These are phyloP conservation scores for Alliaria petiolata DNA, from an alignment of 345 rosid genomes.

Conservation along the genomic window DNA sequence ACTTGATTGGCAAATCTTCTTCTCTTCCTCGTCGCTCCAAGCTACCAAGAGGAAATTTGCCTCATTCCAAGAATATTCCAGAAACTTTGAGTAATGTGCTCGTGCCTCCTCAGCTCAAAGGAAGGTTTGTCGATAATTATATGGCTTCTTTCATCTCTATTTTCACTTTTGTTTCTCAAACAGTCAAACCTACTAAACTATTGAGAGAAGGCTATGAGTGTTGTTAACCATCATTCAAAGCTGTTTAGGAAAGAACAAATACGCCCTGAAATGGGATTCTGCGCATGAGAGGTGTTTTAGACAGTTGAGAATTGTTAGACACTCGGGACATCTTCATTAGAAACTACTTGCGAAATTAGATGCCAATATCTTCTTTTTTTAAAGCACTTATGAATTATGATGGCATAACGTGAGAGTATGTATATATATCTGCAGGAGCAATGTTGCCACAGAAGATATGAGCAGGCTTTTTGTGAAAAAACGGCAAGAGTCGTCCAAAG, in stretches of 20 bases:
- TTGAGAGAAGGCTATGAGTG: background rate
- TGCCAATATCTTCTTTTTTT: background rate
- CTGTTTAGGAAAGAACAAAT: background rate
- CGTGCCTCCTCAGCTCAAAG: slow-evolving; percentile 84
- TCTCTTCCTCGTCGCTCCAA: slow-evolving; percentile 44
- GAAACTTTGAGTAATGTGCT: slow-evolving; percentile 62
- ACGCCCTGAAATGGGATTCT: background rate
- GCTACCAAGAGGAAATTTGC: slow-evolving; percentile 57
- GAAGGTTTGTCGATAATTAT: slow-evolving; percentile 54
- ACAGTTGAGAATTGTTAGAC: background rate
- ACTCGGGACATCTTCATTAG: background rate
- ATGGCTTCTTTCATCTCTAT: background rate
- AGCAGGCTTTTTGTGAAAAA: slow-evolving; percentile 72
- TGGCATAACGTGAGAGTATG: background rate
- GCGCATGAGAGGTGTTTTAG: background rate
- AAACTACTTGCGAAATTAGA: background rate
- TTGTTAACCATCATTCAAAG: background rate
- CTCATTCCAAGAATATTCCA: slow-evolving; percentile 47
- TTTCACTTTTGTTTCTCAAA: background rate
- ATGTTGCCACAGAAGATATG: slow-evolving; percentile 90
- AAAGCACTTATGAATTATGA: background rate
- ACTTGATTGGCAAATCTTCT: slow-evolving; percentile 39
- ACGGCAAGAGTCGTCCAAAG: slow-evolving; percentile 41
- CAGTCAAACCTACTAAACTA: background rate
- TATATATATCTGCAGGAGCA: slow-evolving; percentile 53